phyloP scores from a whole-genome alignment of 2,329 filamentous ascomycete species.

The Fusarium kyushuense region DNA sequence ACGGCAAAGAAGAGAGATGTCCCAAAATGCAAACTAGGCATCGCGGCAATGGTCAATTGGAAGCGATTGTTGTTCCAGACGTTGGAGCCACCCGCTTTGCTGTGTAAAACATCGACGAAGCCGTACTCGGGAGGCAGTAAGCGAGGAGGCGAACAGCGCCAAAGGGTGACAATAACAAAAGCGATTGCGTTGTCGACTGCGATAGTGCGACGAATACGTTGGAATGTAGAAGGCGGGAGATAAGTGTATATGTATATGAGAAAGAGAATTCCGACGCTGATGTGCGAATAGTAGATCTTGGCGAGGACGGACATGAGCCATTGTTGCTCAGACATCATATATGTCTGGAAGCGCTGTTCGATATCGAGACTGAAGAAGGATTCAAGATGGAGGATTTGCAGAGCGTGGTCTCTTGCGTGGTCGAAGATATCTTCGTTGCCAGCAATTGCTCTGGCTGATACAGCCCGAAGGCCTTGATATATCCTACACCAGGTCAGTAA shows the following conservation, averaged over 20 bases:
- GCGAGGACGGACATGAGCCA: slow-evolving; percentile 57
- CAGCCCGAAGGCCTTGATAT: slow-evolving; percentile 59
- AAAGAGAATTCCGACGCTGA: slow-evolving; percentile 59
- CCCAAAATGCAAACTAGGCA: slow-evolving; percentile 63
- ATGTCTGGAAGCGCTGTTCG: slow-evolving; percentile 56
- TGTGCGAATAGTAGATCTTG: slow-evolving; percentile 61
- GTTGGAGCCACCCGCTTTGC: slow-evolving; percentile 44
- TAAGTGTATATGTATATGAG: slow-evolving; percentile 62
- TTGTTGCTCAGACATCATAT: slow-evolving; percentile 52
- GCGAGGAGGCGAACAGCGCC: slow-evolving; percentile 62
- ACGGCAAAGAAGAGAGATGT: slow-evolving; percentile 54
- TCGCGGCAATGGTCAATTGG: slow-evolving; percentile 62
- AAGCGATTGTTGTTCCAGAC: slow-evolving; percentile 60
- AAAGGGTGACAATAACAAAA: slow-evolving; percentile 60
- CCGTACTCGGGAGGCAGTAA: slow-evolving; percentile 61
- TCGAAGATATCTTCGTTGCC: slow-evolving; percentile 55
- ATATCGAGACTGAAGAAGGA: slow-evolving; percentile 53
- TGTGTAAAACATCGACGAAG: slow-evolving; percentile 61
- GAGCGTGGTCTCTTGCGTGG: slow-evolving; percentile 55
- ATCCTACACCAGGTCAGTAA: slow-evolving; percentile 44
- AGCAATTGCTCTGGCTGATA: slow-evolving; percentile 57
- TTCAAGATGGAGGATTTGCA: slow-evolving; percentile 57
- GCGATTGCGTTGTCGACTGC: slow-evolving; percentile 62
- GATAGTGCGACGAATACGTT: slow-evolving; percentile 59
- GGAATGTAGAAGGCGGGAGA: slow-evolving; percentile 55